phyloP scores from a whole-genome alignment of 371 early-diverging fungal species.

The Amoeboaphelidium protococcarum region DNA sequence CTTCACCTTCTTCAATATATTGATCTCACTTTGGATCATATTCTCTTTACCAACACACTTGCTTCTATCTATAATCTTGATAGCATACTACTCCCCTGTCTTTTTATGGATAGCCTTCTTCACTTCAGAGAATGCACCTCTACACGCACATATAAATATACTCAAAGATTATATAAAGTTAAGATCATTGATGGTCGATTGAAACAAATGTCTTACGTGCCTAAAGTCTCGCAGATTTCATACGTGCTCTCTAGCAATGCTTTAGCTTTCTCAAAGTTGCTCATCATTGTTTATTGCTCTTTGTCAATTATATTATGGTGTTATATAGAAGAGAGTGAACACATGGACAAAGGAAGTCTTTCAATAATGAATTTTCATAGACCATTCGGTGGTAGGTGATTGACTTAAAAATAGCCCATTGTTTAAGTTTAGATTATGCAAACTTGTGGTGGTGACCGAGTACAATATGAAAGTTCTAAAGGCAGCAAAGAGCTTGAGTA shows the following conservation, averaged over 20 bases:
- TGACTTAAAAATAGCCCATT: no score
- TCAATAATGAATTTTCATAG: no score
- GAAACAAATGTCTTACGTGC: slow-evolving; percentile 14
- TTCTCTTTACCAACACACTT: slow-evolving; percentile 32
- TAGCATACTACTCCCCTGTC: slow-evolving; percentile 31
- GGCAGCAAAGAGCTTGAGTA: no score
- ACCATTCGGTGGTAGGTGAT: no score
- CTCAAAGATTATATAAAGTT: neutral
- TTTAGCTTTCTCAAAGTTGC: neutral
- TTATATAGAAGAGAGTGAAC: no score
- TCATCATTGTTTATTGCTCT: no score
- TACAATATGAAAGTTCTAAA: no score
- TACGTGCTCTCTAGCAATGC: slow-evolving; percentile 10
- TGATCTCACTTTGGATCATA: slow-evolving; percentile 57
- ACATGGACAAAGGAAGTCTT: no score
- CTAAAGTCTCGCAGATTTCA: slow-evolving; percentile 17
- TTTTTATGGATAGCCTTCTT: slow-evolving; percentile 24
- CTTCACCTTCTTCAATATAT: slow-evolving; percentile 40
- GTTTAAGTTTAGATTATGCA: no score
- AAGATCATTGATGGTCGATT: neutral
- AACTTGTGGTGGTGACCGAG: no score
- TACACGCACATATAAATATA: slow-evolving; percentile 1
- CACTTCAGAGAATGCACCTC: slow-evolving; percentile 56
- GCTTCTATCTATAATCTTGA: slow-evolving; percentile 51
- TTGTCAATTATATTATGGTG: no score